Evolutionary conservation across 768 basidiomycete species (phyloP).

Genomic region (Fibroporia radiculosa): DNA sequence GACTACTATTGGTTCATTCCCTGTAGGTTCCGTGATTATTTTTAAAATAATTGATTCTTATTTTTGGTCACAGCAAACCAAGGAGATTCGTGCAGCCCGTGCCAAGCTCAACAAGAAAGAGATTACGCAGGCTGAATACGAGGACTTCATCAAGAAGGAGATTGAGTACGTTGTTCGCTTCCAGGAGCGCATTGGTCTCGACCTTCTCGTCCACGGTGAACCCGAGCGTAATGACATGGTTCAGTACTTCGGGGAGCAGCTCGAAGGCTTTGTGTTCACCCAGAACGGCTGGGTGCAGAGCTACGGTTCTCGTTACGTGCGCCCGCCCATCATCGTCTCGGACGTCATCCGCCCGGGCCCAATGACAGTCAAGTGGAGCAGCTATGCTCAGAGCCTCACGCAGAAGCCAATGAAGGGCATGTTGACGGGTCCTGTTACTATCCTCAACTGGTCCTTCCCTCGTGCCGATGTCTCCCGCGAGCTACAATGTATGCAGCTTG

Average conservation of each 20-base stretch:
- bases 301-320: conserved; percentile 99
- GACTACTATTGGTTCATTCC: conserved; percentile 98
- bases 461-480: conserved; percentile 96
- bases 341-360: conserved; percentile 89
- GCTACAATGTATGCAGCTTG: conserved; percentile 96
- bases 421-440: conserved; percentile 96
- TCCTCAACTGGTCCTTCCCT: conserved; percentile 99
- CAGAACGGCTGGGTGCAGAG: conserved; percentile 99
- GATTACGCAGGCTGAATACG: conserved; percentile 80
- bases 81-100: conserved; percentile 96
- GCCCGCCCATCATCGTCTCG: conserved; percentile 96
- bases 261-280: conserved; percentile 95
- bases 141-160: conserved; percentile 98
- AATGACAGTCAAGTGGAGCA: conserved; percentile 96
- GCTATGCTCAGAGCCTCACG: conserved; percentile 93
- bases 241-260: conserved; percentile 97
- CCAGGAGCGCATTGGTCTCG: conserved; percentile 95
- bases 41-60: not conserved
- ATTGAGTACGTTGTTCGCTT: conserved; percentile 88
- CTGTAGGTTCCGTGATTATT: conserved; percentile 37
- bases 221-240: conserved; percentile 99
- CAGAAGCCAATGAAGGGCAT: conserved; percentile 98
- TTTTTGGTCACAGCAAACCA: conserved; percentile 68
- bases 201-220: conserved; percentile 97
- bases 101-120: conserved; percentile 91